Base-by-base conservation (phyloP, 2,329 filamentous ascomycete genomes). In the Neofusicoccum parvum region DNA sequence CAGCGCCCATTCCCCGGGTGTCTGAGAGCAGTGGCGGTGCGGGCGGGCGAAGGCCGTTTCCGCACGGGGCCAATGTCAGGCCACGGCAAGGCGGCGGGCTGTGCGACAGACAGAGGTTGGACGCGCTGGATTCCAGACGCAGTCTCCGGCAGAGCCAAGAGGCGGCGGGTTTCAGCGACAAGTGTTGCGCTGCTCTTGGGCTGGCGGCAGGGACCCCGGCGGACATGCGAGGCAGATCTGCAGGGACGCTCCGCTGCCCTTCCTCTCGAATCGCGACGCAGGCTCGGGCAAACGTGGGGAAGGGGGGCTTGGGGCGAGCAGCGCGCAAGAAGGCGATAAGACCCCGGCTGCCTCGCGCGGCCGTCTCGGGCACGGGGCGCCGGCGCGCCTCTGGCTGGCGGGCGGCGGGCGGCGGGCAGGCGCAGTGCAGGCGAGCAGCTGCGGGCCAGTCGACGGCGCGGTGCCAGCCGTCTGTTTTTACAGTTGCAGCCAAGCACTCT, bases 331-430 rank as follows among this genome's bases (percentile, higher is more conserved):
- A 32, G 7, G 9, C 54, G 41, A 59, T 59, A 59, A 45, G 54
- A 59, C 41, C 54, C 43, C 41, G 41, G 56, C 56, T 60, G 56
- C 49, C 56, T 39, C 56, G 56, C 48, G 56, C 32, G 37, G 56
- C 56, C 53, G 53, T n/a, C 3, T 6, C 5, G 39, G 53, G 53
- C 53, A 58, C 20, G 53, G 37, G n/a, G 51, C 51, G 51, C 51
- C 12, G 51, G 11, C 17, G 41, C 17, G 14, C 36, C 11, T 15
- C 10, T n/a, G 17, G 49, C 49, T 3, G 14, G 7, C 27, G 5
- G 27, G 27, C 27, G 27, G 27, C 27, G 5, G 27, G 27, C 27
- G 27, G 27, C 27, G 27, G 27, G 27, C 27, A 7, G 27, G 27
- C 27, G 27, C 27, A 32, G 27, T 2, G 23, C 23, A 23, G 23